Evolutionary conservation across 1,284 basidiomycete species (phyloP), one percentile per base, ranked within the genome.

Genomic region (Fistulinella cinereoalba): DNA sequence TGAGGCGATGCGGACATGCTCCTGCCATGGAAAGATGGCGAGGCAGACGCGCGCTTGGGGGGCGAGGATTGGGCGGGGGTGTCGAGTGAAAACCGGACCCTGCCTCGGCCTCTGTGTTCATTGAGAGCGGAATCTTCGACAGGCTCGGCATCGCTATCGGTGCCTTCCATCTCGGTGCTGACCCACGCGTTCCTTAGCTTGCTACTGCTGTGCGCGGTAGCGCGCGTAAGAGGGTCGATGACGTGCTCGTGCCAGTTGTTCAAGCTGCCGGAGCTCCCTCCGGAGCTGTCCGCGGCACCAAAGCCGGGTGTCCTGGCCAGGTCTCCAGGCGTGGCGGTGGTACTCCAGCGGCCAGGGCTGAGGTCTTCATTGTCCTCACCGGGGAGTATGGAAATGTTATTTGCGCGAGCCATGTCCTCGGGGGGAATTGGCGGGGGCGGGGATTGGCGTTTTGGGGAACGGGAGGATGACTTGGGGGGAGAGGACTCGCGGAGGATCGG

Each of bases 281-380:
- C n/a, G 11, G 46, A 18, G 34, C 46, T 52, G 3, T 43, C 44
- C 6, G 22, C 16, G 2, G 27, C 44, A 1, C 41, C 56, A 19
- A 55, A 22, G 21, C 48, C 49, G 11, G 47, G 27, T 10, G 50
- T 34, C 36, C 46, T 42, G 23, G 28, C 52, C 6, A 51, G 34
- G 24, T 63, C 70, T 1, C 84, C 84, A 12, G 81, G 81, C 1
- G 81, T 85, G 12, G 83, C 81, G 5, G 74, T 71, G 1, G 79
- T 81, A 54, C 82, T 86, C 80, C 80, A 85, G 42, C 65, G 71
- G 3, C 75, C 77, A 11, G 80, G 74, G n/a, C 72, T 77, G 34
- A 65, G 57, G 13, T 68, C 64, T 18, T 61, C 68, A 31, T 64
- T 59, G 31, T 64, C 57, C 22, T 48, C 36, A 1, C 45, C 45